Evolutionary conservation across 140 eudicot species (phyloP), one percentile per base, ranked within the genome.

Genomic region (Oenanthe javanica): DNA sequence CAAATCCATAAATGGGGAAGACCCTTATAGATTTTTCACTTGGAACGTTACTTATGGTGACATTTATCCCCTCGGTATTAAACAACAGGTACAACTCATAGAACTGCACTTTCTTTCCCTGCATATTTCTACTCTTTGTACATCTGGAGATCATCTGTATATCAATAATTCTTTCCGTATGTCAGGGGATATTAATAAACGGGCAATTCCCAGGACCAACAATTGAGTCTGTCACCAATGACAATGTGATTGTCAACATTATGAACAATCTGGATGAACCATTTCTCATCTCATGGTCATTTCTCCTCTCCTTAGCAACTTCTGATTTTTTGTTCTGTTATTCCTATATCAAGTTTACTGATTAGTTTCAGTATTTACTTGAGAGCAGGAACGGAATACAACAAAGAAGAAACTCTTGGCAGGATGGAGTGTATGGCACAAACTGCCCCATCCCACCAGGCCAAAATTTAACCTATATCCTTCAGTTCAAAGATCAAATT

Each of bases 161-260:
- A 10, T 9, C 71, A 63, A 9, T 63, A 25, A 25, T 4, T 23
- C 40, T 63, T 63, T 63, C 71, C 25, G 71, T 9, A 2, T 10
- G 25, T 63, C 81, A 91, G 97, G 97, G 90, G 42, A 91, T 91
- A 42, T 80, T 91, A 81, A 91, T 91, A 80, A 89, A 91, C 79
- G 94, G 92, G 23, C 94, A 88, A 79, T 89, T 91, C 81, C 97
- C 94, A 74, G 94, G 97, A 2, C 97, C 97, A 6, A 84, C 45
- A 14, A 86, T 91, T 64, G 88, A 91, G 13, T 76, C 85, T 47
- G 89, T 88, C 14, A 89, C 92, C 73, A 91, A 91, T 86, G 94
- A 91, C 67, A 91, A 91, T 77, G 55, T 91, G 78, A 79, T 91
- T 16, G 59, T 91, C 49, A 89, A 84, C 83, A 91, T 92, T 66